Percentiles rank a stretch among this genome's conserved stretches.
phyloP scores from a whole-genome alignment of 148 eudicot genomes.

The Selenicereus undatus region DNA sequence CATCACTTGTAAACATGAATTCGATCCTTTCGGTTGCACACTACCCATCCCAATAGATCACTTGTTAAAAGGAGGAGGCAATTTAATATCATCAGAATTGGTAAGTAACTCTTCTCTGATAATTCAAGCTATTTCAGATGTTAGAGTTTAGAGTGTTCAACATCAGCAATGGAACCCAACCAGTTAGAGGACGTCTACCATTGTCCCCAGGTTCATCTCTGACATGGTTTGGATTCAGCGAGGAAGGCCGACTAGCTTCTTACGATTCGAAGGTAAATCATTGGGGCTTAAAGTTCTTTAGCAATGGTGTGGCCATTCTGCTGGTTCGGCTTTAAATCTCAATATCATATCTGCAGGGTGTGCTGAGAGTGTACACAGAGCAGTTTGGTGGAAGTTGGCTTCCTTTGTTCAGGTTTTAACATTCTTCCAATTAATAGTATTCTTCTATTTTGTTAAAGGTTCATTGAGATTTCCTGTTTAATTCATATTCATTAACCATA shows the following conservation, averaged over 20 bases:
- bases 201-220: constrained; percentile 78
- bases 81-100: background rate
- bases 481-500: constrained; percentile 3
- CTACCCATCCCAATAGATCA: background rate
- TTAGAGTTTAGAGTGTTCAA: constrained; percentile 80
- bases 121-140: constrained; percentile 45
- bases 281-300: background rate
- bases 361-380: constrained; percentile 71
- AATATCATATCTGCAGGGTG: constrained; percentile 44
- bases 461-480: constrained; percentile 5
- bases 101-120: constrained; percentile 5
- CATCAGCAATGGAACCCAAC: constrained; percentile 54
- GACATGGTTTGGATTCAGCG: constrained; percentile 93
- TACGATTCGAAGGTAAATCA: constrained; percentile 81
- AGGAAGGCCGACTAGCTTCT: constrained; percentile 84
- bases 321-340: constrained; percentile 4
- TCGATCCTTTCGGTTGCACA: background rate
- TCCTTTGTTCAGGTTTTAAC: constrained; percentile 83
- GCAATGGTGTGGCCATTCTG: background rate
- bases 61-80: background rate
- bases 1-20: background rate
- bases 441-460: background rate
- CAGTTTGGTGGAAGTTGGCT: constrained; percentile 97
- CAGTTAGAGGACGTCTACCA: constrained; percentile 69
- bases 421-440: background rate